A percentile compares a stretch with the other conserved stretches of the same genome.
Evolutionary conservation across 1,284 basidiomycete species (phyloP).

Genomic region (Moesziomyces parantarcticus): DNA sequence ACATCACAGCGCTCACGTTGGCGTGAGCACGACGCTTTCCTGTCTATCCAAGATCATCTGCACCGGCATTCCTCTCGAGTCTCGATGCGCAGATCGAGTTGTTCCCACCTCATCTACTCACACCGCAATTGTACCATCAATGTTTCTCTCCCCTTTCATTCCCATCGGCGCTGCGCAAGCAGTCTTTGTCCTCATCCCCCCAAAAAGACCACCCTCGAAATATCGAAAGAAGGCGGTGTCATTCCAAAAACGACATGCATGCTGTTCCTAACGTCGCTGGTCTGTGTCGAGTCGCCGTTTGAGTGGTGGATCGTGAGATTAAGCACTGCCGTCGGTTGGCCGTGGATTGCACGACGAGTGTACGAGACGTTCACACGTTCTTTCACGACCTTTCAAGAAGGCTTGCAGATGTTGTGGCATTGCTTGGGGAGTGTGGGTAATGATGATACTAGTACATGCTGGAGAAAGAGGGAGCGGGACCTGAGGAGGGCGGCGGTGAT

Average conservation of each 20-base stretch:
- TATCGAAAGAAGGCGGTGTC: conserved; percentile 55
- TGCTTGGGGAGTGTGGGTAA: not conserved
- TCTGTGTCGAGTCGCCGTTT: not conserved
- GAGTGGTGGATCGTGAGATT: not conserved
- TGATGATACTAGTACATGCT: conserved; percentile 27
- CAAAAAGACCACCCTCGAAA: conserved; percentile 34
- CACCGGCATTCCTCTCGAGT: conserved; percentile 15
- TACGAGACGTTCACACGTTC: too few relatives aligned
- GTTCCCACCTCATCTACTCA: conserved; percentile 4
- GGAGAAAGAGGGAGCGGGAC: not conserved
- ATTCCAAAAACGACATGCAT: conserved; percentile 22
- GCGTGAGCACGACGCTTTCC: conserved; percentile 6
- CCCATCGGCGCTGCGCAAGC: not conserved
- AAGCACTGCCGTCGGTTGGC: not conserved
- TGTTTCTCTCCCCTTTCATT: conserved; percentile 12
- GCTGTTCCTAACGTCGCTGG: conserved; percentile 13
- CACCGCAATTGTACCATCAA: conserved; percentile 52
- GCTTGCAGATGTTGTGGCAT: too few relatives aligned
- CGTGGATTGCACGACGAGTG: too few relatives aligned
- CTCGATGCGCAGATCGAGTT: too few relatives aligned
- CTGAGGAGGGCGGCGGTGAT: not conserved
- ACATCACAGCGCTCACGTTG: conserved; percentile 13
- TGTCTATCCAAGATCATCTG: conserved; percentile 17
- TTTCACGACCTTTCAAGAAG: too few relatives aligned
- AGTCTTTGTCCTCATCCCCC: conserved; percentile 4